Evolutionary conservation across 2,329 filamentous ascomycete genomes (phyloP).

Genomic region (Colletotrichum aenigma): DNA sequence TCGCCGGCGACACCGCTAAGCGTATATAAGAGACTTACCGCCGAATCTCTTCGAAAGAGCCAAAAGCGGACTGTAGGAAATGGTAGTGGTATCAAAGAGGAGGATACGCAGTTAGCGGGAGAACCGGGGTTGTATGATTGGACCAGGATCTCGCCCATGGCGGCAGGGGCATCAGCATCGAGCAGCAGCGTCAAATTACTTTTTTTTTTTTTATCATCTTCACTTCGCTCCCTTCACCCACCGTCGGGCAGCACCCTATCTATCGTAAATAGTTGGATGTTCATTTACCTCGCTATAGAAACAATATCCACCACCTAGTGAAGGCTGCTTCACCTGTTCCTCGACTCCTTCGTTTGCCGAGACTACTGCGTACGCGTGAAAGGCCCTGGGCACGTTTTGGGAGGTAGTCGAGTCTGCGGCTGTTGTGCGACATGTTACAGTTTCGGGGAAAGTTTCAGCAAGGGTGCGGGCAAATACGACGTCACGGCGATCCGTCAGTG

Average conservation of each 20-base stretch:
- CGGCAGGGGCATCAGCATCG: conserved; percentile 16
- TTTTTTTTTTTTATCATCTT: conserved; percentile 1
- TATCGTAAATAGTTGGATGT: conserved; percentile 18
- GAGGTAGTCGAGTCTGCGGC: not conserved
- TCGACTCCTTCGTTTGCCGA: not conserved
- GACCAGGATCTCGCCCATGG: not conserved
- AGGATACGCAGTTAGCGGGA: not conserved
- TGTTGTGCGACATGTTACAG: conserved; percentile 13
- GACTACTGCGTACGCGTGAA: not conserved
- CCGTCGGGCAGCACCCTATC: not conserved
- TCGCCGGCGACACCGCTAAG: conserved; percentile 36
- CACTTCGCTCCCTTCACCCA: not conserved
- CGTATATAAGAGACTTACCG: not conserved
- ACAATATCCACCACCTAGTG: not conserved
- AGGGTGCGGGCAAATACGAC: not conserved
- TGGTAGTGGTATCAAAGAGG: not conserved
- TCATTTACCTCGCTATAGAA: not conserved
- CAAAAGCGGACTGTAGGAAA: not conserved
- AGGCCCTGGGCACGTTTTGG: not conserved
- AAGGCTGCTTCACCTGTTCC: not conserved
- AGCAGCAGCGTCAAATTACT: conserved; percentile 14
- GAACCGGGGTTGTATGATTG: not conserved
- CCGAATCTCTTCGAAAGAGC: too few species aligned
- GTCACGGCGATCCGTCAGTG: not conserved
- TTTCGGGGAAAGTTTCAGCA: conserved; percentile 18